These are phyloP conservation scores for Letharia columbiana DNA, from an alignment of 495 filamentous ascomycete genomes.

Conservation along the genomic window DNA sequence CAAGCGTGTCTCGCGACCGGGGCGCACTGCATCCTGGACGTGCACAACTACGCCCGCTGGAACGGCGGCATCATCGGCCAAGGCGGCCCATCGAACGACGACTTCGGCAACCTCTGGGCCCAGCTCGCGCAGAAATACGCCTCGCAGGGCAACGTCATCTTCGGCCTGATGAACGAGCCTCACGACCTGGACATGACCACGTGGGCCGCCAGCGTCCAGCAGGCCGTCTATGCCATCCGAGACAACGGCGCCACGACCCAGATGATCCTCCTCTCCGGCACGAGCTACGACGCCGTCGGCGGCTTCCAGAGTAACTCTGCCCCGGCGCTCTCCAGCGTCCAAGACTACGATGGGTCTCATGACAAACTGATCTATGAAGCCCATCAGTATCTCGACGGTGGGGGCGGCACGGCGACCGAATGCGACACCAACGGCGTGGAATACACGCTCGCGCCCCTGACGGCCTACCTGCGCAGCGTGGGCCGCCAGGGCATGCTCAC, in stretches of 20 bases:
- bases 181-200: conserved; percentile 38
- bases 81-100: conserved; percentile 38
- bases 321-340: conserved; percentile 38
- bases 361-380: conserved; percentile 48
- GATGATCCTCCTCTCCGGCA: conserved; percentile 40
- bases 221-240: conserved; percentile 48
- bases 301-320: conserved; percentile 37
- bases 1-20: conserved; percentile 49
- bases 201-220: conserved; percentile 46
- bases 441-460: conserved; percentile 38
- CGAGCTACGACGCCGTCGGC: conserved; percentile 28
- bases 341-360: conserved; percentile 44
- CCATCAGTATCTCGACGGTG: conserved; percentile 50
- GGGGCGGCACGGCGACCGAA: conserved; percentile 40
- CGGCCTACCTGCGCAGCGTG: conserved; percentile 38
- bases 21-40: conserved; percentile 48
- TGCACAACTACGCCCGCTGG: conserved; percentile 52
- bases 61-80: conserved; percentile 47
- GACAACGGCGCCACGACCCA: conserved; percentile 44
- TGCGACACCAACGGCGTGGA: conserved; percentile 44
- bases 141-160: conserved; percentile 37
- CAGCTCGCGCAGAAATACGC: conserved; percentile 49
- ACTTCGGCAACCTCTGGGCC: conserved; percentile 44
- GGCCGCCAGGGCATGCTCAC: conserved; percentile 42
- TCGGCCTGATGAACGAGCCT: conserved; percentile 57